These are phyloP conservation scores for Starmerella sp. DNA, from an alignment of 805 yeast genomes.

Conservation along the genomic window DNA sequence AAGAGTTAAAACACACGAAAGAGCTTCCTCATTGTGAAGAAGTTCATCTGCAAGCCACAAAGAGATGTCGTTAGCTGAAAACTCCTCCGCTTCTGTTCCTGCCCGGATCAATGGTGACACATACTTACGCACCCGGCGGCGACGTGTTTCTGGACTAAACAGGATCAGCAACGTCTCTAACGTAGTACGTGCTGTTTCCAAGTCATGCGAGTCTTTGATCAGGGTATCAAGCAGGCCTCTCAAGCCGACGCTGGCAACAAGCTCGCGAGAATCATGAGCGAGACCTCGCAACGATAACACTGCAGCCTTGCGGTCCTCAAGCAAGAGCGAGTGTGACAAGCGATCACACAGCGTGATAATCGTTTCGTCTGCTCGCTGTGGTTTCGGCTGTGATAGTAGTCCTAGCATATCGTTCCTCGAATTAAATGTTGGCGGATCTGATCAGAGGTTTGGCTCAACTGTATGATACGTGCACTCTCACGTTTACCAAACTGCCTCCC, in stretches of 20 bases:
- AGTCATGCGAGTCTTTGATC: conserved; percentile 54
- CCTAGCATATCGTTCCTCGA: conserved; percentile 26
- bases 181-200: conserved; percentile 62
- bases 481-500: too few relatives aligned
- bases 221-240: conserved; percentile 60
- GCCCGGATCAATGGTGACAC: conserved; percentile 33
- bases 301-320: conserved; percentile 84
- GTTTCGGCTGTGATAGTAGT: conserved; percentile 38
- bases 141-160: conserved; percentile 45
- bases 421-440: neutral
- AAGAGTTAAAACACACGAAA: conserved; percentile 40
- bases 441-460: neutral
- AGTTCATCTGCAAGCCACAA: conserved; percentile 92
- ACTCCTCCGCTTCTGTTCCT: conserved; percentile 43
- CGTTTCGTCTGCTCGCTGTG: conserved; percentile 62
- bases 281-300: conserved; percentile 80
- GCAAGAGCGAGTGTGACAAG: conserved; percentile 63
- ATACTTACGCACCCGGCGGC: conserved; percentile 22
- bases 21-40: conserved; percentile 46
- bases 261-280: conserved; percentile 77
- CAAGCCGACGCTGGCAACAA: conserved; percentile 78
- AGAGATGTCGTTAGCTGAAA: conserved; percentile 62
- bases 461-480: too few relatives aligned
- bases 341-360: conserved; percentile 84
- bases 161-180: conserved; percentile 76